phyloP scores from a whole-genome alignment of 257 asterid genomes.

The Penstemon davidsonii region DNA sequence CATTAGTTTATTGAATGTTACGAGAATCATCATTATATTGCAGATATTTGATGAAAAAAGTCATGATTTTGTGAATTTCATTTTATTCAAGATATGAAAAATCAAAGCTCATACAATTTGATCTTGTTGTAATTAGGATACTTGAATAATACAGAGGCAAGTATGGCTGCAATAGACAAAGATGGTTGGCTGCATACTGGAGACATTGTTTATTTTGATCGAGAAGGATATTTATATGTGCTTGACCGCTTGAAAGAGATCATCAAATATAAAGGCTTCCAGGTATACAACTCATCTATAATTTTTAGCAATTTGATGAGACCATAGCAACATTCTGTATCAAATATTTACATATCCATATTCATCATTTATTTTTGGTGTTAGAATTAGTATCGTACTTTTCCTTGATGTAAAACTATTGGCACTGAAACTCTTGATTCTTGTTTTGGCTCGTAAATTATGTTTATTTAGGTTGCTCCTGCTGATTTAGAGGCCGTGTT shows the following conservation, averaged over 20 bases:
- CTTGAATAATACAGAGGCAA: conserved; percentile 59
- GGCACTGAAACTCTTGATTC: not conserved
- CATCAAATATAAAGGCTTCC: conserved; percentile 86
- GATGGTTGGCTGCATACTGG: conserved; percentile 87
- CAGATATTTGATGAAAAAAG: too few relatives aligned
- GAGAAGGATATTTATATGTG: conserved; percentile 63
- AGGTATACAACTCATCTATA: conserved; percentile 43
- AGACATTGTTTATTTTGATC: conserved; percentile 75
- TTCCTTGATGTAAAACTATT: not conserved
- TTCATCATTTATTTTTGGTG: not conserved
- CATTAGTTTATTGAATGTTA: too few relatives aligned
- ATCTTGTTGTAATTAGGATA: conserved; percentile 41
- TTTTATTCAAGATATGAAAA: too few relatives aligned
- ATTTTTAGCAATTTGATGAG: not conserved
- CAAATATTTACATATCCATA: not conserved
- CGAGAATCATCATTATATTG: too few relatives aligned
- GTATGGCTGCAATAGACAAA: conserved; percentile 53
- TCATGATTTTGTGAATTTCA: too few relatives aligned
- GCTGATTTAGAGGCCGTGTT: conserved; percentile 81
- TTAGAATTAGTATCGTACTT: not conserved
- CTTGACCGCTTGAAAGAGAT: conserved; percentile 78
- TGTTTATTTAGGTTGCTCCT: conserved; percentile 70
- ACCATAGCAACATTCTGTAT: not conserved
- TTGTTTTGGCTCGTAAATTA: conserved; percentile 8
- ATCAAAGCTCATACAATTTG: too few relatives aligned